Evolutionary conservation across 2,329 filamentous ascomycete species (phyloP).

Genomic region (Cucurbitaria berberidis): DNA sequence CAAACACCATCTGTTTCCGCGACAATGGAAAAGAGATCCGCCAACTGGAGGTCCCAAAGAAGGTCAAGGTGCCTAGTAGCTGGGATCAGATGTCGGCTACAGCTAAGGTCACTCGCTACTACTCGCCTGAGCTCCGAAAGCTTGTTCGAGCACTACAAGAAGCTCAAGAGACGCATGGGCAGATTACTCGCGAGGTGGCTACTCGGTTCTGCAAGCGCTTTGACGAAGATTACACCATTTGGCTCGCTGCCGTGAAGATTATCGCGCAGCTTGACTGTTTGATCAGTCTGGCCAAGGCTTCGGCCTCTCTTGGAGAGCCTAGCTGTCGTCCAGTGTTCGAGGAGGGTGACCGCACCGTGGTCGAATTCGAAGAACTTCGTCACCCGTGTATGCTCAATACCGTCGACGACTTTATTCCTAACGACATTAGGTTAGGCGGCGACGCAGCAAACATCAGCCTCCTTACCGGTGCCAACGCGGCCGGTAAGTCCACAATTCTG

Average conservation of each 20-base stretch:
- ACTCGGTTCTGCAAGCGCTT: slow-evolving; percentile 85
- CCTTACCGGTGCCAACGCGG: slow-evolving; percentile 94
- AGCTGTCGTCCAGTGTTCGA: slow-evolving; percentile 90
- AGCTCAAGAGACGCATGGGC: slow-evolving; percentile 89
- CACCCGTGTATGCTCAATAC: slow-evolving; percentile 93
- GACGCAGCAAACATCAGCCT: slow-evolving; percentile 82
- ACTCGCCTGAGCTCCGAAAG: slow-evolving; percentile 80
- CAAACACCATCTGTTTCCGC: slow-evolving; percentile 62
- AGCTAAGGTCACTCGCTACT: slow-evolving; percentile 88
- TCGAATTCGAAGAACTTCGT: slow-evolving; percentile 91
- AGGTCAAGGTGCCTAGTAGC: slow-evolving; percentile 82
- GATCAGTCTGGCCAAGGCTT: slow-evolving; percentile 90
- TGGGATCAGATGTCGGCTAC: slow-evolving; percentile 99
- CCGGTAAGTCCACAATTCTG: slow-evolving; percentile 94
- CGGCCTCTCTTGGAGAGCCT: slow-evolving; percentile 79
- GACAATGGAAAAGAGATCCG: slow-evolving; percentile 98
- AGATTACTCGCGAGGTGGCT: slow-evolving; percentile 87
- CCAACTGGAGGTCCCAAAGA: slow-evolving; percentile 86
- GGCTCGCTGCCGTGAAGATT: slow-evolving; percentile 89
- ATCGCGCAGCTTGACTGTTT: slow-evolving; percentile 93
- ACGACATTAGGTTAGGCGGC: slow-evolving; percentile 87
- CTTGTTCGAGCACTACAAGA: slow-evolving; percentile 90
- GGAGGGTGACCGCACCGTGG: slow-evolving; percentile 79
- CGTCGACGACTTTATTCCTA: slow-evolving; percentile 94
- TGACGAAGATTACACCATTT: slow-evolving; percentile 81